These are phyloP conservation scores for Puccinia triticina DNA, from an alignment of 1,284 basidiomycete genomes.

Conservation along the genomic window DNA sequence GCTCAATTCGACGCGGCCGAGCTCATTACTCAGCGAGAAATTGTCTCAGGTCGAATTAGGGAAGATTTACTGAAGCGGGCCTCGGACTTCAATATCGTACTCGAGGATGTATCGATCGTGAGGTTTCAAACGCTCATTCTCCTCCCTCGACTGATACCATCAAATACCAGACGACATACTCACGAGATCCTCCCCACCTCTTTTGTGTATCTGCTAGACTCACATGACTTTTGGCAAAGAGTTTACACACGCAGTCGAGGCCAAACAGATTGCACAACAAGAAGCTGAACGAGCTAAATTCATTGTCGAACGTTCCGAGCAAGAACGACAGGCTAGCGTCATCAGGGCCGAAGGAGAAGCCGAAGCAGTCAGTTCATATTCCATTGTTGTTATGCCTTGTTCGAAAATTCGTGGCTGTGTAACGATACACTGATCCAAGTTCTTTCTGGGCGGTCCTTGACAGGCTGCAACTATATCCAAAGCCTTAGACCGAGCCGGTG, in stretches of 20 bases:
- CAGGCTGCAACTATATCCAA: conserved; percentile 81
- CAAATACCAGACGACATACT: background rate
- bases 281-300: conserved; percentile 98
- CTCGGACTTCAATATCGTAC: conserved; percentile 89
- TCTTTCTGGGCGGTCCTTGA: background rate
- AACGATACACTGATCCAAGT: background rate
- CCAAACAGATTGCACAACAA: conserved; percentile 96
- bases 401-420: background rate
- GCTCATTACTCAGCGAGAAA: conserved; percentile 72
- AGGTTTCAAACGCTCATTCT: conserved; percentile 63
- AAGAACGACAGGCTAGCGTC: conserved; percentile 97
- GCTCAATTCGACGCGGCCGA: conserved; percentile 99
- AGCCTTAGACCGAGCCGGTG: conserved; percentile 91
- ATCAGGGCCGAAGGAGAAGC: conserved; percentile 98
- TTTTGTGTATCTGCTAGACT: conserved; percentile 58
- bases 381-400: conserved; percentile 10
- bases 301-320: conserved; percentile 92
- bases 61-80: conserved; percentile 90
- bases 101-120: conserved; percentile 97
- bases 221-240: conserved; percentile 67
- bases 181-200: background rate
- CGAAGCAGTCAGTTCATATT: conserved; percentile 67
- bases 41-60: conserved; percentile 82
- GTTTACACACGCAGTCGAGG: conserved; percentile 83
- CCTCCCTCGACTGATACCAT: background rate